Percentiles rank a stretch among this genome's conserved stretches.
phyloP scores from a whole-genome alignment of 495 filamentous ascomycete genomes.

The Talaromyces thailandensis region DNA sequence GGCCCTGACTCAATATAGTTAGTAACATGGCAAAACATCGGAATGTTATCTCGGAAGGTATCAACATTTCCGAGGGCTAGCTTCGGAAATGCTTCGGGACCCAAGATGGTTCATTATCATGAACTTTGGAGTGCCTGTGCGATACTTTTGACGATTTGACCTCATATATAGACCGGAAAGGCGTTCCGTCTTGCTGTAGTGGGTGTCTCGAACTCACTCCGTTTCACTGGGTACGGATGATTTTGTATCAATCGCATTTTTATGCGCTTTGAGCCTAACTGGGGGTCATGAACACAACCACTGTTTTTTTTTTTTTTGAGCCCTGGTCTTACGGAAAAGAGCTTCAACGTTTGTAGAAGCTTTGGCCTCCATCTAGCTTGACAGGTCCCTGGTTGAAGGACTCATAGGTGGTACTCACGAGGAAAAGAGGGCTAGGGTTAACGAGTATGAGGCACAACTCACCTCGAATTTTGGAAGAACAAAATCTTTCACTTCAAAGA shows the following conservation, averaged over 20 bases:
- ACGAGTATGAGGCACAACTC: neutral
- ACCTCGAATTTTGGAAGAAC: neutral
- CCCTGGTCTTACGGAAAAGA: too few species aligned
- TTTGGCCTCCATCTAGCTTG: neutral
- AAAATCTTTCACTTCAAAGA: neutral
- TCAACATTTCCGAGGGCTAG: neutral
- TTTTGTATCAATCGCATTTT: neutral
- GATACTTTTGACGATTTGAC: neutral
- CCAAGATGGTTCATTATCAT: neutral
- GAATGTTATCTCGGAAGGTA: neutral
- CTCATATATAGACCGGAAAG: neutral
- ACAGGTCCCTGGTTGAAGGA: neutral
- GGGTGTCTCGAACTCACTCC: neutral
- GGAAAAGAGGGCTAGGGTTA: neutral
- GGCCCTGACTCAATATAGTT: neutral
- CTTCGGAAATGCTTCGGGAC: neutral
- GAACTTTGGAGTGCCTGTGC: neutral
- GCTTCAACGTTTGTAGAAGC: neutral
- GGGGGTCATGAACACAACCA: neutral
- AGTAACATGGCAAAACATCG: neutral
- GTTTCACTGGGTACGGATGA: neutral
- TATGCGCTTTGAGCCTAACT: neutral
- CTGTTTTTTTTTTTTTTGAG: neutral
- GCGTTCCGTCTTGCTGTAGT: neutral
- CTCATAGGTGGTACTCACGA: neutral